Evolutionary conservation across 495 filamentous ascomycete species (phyloP), one percentile per base, ranked within the genome.

Genomic region (Penicillium desertorum): DNA sequence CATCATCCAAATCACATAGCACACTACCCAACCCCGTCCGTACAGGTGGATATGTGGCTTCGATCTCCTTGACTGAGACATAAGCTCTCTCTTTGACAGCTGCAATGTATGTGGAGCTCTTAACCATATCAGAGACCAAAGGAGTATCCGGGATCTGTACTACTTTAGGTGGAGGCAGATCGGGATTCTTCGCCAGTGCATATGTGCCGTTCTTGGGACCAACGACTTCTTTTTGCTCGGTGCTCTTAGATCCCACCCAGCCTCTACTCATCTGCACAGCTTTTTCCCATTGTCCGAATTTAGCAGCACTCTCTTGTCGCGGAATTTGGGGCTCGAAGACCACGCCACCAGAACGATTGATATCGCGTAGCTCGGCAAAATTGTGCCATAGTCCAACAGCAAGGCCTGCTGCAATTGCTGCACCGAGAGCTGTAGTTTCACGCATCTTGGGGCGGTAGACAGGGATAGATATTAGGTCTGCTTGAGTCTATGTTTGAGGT

Each of bases 401-500:
- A 37, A 97, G 86, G 9, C 93, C 93, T 30, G 93, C 93, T n/a
- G 92, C 93, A 54, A 98, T 94, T 20, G 93, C 93, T 19, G 92
- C 91, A 19, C 93, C 93, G 2, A 97, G 83, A 4, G 92, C 89
- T 14, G 93, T 97, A 0, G 91, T 96, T 75, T 98, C 93, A 30
- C 89, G 86, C 93, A 97, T 96, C 27, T 74, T 69, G 5, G 74
- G 73, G 1, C 76, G 74, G 57, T 77, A 75, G 9, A 77, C 76
- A 16, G 76, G 76, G 34, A 78, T 78, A 8, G 71, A 74, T 27
- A 76, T 76, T 0, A 78, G 57, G 43, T 78, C 71, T 45, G 74
- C 73, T 66, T 78, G 76, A 8, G 68, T 75, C 74, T 78, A 52
- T 6, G 22, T 44, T 19, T 5, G 2, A 17, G 22, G 47, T 60